A percentile compares a stretch with the other conserved stretches of the same genome.
These are phyloP conservation scores for Prunella vulgaris DNA, from an alignment of 257 asterid species.

Conservation along the genomic window DNA sequence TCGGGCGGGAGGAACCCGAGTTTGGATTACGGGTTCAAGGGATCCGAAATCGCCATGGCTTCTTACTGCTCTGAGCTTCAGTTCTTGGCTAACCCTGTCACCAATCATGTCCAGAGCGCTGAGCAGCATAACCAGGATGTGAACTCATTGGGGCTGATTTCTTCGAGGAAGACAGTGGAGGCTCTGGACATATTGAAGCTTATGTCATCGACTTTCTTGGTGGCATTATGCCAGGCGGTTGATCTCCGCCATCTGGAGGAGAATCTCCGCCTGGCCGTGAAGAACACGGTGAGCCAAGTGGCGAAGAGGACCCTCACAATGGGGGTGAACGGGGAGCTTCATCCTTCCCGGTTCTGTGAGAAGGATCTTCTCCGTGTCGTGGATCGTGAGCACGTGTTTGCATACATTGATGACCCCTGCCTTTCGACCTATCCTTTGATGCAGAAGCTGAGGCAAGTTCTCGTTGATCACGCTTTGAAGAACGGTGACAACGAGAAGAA, in stretches of 20 bases:
- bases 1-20: constrained; percentile 57
- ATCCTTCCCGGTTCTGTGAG: constrained; percentile 54
- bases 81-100: constrained; percentile 50
- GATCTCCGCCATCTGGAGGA: constrained; percentile 55
- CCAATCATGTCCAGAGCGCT: constrained; percentile 58
- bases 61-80: constrained; percentile 55
- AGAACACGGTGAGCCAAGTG: constrained; percentile 46
- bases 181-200: constrained; percentile 50
- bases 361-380: constrained; percentile 47
- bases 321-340: constrained; percentile 46
- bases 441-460: constrained; percentile 53
- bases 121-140: constrained; percentile 65
- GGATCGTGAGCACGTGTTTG: constrained; percentile 46
- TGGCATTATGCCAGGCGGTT: constrained; percentile 49
- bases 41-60: constrained; percentile 54
- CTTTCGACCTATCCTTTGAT: constrained; percentile 43
- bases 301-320: constrained; percentile 41
- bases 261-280: constrained; percentile 40
- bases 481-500: constrained; percentile 36
- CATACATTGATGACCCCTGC: constrained; percentile 51
- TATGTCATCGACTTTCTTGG: constrained; percentile 40
- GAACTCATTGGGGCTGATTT: constrained; percentile 51
- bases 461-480: constrained; percentile 43
- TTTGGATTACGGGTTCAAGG: constrained; percentile 54
- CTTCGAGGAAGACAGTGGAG: constrained; percentile 46